phyloP scores from a whole-genome alignment of 2,329 filamentous ascomycete species.

The Onygena corvina region DNA sequence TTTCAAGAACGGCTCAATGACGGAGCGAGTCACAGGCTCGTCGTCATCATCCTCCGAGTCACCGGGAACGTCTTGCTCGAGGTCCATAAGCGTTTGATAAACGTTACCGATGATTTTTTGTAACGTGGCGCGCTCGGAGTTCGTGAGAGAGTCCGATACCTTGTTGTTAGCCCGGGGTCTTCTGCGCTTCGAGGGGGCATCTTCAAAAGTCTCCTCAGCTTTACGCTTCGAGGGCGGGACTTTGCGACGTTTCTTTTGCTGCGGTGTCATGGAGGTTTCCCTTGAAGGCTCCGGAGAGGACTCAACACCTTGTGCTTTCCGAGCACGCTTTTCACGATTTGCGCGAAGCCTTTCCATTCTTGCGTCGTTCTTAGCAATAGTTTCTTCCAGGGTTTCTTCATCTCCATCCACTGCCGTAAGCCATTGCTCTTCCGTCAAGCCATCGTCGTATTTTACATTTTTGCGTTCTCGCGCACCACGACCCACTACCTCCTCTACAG shows the following conservation, averaged over 20 bases:
- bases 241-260: slow-evolving; percentile 57
- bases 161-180: slow-evolving; percentile 56
- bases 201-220: slow-evolving; percentile 62
- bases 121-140: slow-evolving; percentile 60
- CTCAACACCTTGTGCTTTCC: slow-evolving; percentile 39
- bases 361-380: slow-evolving; percentile 78
- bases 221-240: slow-evolving; percentile 75
- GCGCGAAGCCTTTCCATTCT: slow-evolving; percentile 65
- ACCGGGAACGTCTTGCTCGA: slow-evolving; percentile 60
- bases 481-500: slow-evolving; percentile 64
- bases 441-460: slow-evolving; percentile 89
- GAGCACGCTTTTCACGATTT: slow-evolving; percentile 57
- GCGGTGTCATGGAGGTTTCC: slow-evolving; percentile 70
- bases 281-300: slow-evolving; percentile 68
- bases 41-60: slow-evolving; percentile 43
- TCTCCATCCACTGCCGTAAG: slow-evolving; percentile 95
- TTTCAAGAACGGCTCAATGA: slow-evolving; percentile 90
- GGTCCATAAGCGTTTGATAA: slow-evolving; percentile 66
- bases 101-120: slow-evolving; percentile 67
- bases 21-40: slow-evolving; percentile 54
- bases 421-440: slow-evolving; percentile 97
- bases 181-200: slow-evolving; percentile 66
- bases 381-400: slow-evolving; percentile 85
- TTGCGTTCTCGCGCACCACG: slow-evolving; percentile 92
- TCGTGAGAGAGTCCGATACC: slow-evolving; percentile 50